phyloP scores from a whole-genome alignment of 441 rosid genomes.

The Adansonia gregorii region DNA sequence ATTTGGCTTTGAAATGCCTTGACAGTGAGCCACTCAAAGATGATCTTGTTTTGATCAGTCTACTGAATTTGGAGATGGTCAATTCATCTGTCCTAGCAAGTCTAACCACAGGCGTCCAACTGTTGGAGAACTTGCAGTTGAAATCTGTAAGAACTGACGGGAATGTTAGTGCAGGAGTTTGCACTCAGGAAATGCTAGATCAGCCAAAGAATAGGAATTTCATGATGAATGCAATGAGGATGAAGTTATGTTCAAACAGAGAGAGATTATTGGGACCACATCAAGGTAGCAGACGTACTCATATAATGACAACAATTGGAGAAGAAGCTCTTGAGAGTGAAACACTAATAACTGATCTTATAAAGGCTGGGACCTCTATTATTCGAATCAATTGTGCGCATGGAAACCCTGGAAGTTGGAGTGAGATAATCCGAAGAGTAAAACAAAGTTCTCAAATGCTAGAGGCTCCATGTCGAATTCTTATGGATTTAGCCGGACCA shows the following conservation, averaged over 20 bases:
- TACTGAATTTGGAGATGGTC: slow-evolving; percentile 52
- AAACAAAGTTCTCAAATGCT: slow-evolving; percentile 58
- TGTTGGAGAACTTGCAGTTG: slow-evolving; percentile 41
- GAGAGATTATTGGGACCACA: slow-evolving; percentile 55
- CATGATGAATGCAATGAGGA: slow-evolving; percentile 34
- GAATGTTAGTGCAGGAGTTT: slow-evolving; percentile 22
- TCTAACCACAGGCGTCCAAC: slow-evolving; percentile 48
- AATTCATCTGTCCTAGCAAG: slow-evolving; percentile 54
- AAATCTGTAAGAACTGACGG: slow-evolving; percentile 31
- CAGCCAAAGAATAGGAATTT: slow-evolving; percentile 33
- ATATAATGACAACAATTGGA: slow-evolving; percentile 73
- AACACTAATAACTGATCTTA: slow-evolving; percentile 50
- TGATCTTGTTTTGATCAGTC: slow-evolving; percentile 49
- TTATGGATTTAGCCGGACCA: slow-evolving; percentile 83
- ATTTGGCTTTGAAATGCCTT: slow-evolving; percentile 57
- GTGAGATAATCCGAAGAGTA: slow-evolving; percentile 65
- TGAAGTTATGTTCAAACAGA: slow-evolving; percentile 42
- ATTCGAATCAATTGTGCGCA: slow-evolving; percentile 74
- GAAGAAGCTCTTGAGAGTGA: slow-evolving; percentile 58
- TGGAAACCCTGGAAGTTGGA: slow-evolving; percentile 63
- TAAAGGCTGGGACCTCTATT: slow-evolving; percentile 62
- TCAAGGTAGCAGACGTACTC: slow-evolving; percentile 45
- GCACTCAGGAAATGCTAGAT: slow-evolving; percentile 30
- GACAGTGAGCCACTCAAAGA: slow-evolving; percentile 52
- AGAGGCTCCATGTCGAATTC: slow-evolving; percentile 69